These are phyloP conservation scores for Akanthomyces uredinophilus DNA, from an alignment of 2,329 filamentous ascomycete species.

Conservation along the genomic window DNA sequence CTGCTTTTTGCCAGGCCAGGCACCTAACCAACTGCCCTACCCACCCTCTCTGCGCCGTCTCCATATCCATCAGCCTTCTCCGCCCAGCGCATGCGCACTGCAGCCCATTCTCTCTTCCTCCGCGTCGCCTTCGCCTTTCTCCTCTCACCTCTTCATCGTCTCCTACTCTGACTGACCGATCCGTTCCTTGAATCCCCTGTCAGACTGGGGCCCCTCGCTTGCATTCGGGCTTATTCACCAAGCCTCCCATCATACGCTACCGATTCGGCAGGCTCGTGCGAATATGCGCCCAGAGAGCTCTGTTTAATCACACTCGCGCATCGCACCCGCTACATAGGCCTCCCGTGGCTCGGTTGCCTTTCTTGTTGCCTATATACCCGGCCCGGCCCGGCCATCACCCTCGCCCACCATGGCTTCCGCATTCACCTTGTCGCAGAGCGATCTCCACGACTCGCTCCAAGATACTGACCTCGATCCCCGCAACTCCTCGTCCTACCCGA, in stretches of 20 bases:
- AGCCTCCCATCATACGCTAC: background rate
- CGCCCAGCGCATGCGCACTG: constrained; percentile 6
- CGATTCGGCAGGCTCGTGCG: background rate
- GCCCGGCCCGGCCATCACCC: constrained; percentile 21
- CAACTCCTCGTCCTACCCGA: constrained; percentile 23
- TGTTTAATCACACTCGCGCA: background rate
- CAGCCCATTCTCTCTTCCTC: constrained; percentile 2
- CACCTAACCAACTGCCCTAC: background rate
- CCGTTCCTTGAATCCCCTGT: constrained; percentile 5
- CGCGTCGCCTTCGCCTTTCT: background rate
- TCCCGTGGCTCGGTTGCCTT: constrained; percentile 8
- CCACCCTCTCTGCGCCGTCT: background rate
- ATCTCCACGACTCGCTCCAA: constrained; percentile 32
- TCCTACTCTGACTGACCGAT: background rate
- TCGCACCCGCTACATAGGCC: background rate
- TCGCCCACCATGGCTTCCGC: constrained; percentile 39
- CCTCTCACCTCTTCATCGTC: constrained; percentile 3
- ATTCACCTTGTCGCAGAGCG: constrained; percentile 37
- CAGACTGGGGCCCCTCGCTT: constrained; percentile 2
- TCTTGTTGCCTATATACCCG: constrained; percentile 31
- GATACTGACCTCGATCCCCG: constrained; percentile 29
- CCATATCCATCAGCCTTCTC: constrained; percentile 6
- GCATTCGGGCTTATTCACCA: constrained; percentile 9
- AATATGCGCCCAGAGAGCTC: constrained; percentile 11
- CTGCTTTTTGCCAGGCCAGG: background rate